A percentile compares a stretch with the other conserved stretches of the same genome.
Evolutionary conservation across 352 stramenopile genomes (phyloP).

Genomic region (Pythium volutum): DNA sequence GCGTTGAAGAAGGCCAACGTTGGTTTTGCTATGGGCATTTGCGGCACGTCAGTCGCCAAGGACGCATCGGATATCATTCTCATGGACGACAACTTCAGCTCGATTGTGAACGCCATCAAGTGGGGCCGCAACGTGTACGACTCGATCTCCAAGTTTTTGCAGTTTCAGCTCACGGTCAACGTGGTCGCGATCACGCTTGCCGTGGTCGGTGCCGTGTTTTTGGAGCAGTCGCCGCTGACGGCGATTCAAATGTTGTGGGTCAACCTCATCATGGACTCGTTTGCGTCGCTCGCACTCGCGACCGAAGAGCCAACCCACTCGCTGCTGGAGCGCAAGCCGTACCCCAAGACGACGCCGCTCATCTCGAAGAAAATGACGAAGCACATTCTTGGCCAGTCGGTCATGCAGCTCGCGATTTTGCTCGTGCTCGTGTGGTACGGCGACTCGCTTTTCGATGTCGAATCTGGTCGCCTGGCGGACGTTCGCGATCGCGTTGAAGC

Average conservation of each 20-base stretch:
- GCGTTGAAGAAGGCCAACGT: constrained; percentile 70
- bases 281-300: constrained; percentile 93
- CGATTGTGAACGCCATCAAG: constrained; percentile 53
- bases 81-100: constrained; percentile 97
- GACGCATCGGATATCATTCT: constrained; percentile 81
- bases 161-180: constrained; percentile 98
- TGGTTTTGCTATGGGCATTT: constrained; percentile 79
- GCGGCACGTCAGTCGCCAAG: constrained; percentile 46
- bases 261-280: constrained; percentile 99
- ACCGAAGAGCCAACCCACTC: constrained; percentile 90
- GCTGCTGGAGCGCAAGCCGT: constrained; percentile 91
- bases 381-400: constrained; percentile 92
- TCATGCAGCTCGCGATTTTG: constrained; percentile 90
- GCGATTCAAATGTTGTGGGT: constrained; percentile 98
- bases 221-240: constrained; percentile 87
- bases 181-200: constrained; percentile 93
- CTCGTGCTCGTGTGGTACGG: constrained; percentile 56
- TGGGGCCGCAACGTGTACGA: constrained; percentile 86
- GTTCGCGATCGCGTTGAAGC: constrained; percentile 21
- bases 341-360: constrained; percentile 90
- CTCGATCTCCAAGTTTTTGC: constrained; percentile 96
- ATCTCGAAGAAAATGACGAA: constrained; percentile 94
- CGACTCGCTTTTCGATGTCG: constrained; percentile 45
- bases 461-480: constrained; percentile 45
- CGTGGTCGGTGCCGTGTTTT: constrained; percentile 86